phyloP scores from a whole-genome alignment of 805 yeast species.

The Metschnikowia proteae region DNA sequence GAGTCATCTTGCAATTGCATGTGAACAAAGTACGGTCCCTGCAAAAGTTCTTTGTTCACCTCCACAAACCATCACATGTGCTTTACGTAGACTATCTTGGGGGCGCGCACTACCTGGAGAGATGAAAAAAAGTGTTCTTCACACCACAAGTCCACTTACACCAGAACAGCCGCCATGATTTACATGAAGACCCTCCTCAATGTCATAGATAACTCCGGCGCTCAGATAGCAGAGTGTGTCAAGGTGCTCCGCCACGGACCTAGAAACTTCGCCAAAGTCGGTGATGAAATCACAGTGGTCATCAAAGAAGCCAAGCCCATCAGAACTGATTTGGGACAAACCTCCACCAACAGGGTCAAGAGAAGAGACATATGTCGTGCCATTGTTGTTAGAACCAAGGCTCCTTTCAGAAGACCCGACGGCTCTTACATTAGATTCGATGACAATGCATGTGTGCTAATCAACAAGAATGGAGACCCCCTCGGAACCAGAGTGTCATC shows the following conservation, averaged over 20 bases:
- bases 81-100: neutral
- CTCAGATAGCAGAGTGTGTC: conserved; percentile 91
- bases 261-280: conserved; percentile 74
- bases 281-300: conserved; percentile 92
- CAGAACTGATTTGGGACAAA: conserved; percentile 65
- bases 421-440: conserved; percentile 86
- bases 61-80: neutral
- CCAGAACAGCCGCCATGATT: conserved; percentile 51
- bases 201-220: conserved; percentile 95
- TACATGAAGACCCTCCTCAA: conserved; percentile 83
- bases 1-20: no score
- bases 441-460: conserved; percentile 94
- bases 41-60: neutral
- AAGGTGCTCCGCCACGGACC: conserved; percentile 90
- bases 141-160: neutral
- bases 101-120: conserved; percentile 4
- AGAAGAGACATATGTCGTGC: conserved; percentile 96
- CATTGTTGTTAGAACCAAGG: conserved; percentile 89
- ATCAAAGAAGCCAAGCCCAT: conserved; percentile 86
- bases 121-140: neutral
- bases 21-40: neutral
- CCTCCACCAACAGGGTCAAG: conserved; percentile 76
- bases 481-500: conserved; percentile 89
- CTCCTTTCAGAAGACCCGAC: conserved; percentile 71
- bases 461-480: conserved; percentile 90